A percentile compares a stretch with the other conserved stretches of the same genome.
Conservation (phyloP, 345 rosid genomes). For the Luvunga scandens region DNA sequence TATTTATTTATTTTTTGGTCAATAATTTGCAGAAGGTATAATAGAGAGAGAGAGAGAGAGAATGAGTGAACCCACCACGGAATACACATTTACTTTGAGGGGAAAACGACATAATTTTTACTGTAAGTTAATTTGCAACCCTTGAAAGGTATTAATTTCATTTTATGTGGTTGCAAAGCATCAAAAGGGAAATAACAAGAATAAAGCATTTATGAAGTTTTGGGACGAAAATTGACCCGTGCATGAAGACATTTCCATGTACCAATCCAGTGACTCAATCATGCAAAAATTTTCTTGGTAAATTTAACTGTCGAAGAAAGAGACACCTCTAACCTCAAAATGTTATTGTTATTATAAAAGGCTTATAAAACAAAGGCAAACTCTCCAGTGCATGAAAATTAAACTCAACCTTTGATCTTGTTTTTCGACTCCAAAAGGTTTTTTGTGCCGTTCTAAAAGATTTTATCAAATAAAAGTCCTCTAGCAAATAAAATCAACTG, state of each 20-base stretch:
- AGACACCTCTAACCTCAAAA: slow-evolving; percentile 18
- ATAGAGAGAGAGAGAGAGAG: too few relatives aligned
- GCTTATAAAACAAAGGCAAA: background rate
- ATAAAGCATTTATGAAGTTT: slow-evolving; percentile 25
- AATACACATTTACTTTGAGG: background rate
- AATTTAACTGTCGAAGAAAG: background rate
- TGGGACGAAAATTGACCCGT: slow-evolving; percentile 1
- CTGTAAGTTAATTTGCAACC: background rate
- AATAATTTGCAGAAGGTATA: too few relatives aligned
- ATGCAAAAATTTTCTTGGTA: background rate
- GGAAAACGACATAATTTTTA: background rate
- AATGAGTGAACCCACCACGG: too few relatives aligned
- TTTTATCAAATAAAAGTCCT: too few relatives aligned
- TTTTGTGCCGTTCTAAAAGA: too few relatives aligned
- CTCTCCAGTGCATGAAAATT: too few relatives aligned
- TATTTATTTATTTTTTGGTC: too few relatives aligned
- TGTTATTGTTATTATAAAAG: too few relatives aligned
- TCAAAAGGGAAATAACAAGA: slow-evolving; percentile 28
- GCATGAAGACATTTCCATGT: background rate
- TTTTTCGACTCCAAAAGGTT: too few relatives aligned
- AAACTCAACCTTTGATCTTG: too few relatives aligned
- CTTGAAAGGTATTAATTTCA: background rate
- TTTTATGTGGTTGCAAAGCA: slow-evolving; percentile 21
- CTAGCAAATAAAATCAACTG: too few relatives aligned
- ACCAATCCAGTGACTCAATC: background rate